phyloP scores from a whole-genome alignment of 2,329 filamentous ascomycete genomes.

The Neofusicoccum kwambonambiense region DNA sequence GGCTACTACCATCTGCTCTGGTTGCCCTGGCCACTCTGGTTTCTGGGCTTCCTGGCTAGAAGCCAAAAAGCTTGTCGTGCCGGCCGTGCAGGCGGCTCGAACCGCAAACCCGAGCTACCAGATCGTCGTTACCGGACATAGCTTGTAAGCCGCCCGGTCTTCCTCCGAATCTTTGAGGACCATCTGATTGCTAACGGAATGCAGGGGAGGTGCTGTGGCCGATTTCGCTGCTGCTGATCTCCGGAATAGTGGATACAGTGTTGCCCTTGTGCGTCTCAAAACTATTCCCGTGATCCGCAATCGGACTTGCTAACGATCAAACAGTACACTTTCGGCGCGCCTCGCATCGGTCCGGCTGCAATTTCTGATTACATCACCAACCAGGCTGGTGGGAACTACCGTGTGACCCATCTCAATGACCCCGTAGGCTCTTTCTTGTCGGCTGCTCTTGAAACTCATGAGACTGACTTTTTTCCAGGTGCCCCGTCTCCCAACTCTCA shows the following conservation, averaged over 20 bases:
- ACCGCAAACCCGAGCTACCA: conserved; percentile 51
- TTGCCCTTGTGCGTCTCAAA: conserved; percentile 45
- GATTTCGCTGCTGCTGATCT: conserved; percentile 60
- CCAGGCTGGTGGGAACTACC: conserved; percentile 57
- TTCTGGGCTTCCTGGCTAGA: conserved; percentile 62
- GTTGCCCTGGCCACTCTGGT: conserved; percentile 57
- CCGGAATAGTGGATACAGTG: conserved; percentile 45
- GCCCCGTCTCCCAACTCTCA: conserved; percentile 1
- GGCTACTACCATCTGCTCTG: conserved; percentile 41
- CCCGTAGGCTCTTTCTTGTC: conserved; percentile 46
- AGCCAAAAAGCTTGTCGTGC: conserved; percentile 45
- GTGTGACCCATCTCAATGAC: conserved; percentile 67
- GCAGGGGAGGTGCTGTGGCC: conserved; percentile 59
- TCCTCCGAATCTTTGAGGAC: neutral
- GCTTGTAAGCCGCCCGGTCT: conserved; percentile 50
- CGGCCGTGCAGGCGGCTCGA: conserved; percentile 47
- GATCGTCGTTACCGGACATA: conserved; percentile 64
- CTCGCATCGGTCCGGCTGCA: conserved; percentile 63
- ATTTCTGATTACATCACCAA: conserved; percentile 57
- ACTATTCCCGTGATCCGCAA: neutral
- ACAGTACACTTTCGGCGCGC: conserved; percentile 64
- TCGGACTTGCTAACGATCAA: neutral
- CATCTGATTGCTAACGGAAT: neutral
- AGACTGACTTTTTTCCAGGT: neutral
- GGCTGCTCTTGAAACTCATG: too few species aligned